These are phyloP conservation scores for Oleoguttula mirabilis DNA, from an alignment of 495 filamentous ascomycete genomes.

Conservation along the genomic window DNA sequence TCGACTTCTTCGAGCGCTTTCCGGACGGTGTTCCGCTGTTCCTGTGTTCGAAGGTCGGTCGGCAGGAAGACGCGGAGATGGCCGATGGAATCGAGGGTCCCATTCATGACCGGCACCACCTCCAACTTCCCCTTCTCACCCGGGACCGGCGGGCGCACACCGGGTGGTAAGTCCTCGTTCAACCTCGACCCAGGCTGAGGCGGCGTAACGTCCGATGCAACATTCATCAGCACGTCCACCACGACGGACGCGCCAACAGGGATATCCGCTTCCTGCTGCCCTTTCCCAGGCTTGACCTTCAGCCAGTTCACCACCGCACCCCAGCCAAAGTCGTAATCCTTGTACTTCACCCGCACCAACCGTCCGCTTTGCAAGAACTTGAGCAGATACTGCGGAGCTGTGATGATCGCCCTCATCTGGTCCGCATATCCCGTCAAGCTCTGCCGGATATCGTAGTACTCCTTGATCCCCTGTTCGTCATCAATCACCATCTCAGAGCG, in stretches of 20 bases:
- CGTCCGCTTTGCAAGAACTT: conserved; percentile 72
- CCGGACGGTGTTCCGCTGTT: conserved; percentile 52
- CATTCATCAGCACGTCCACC: conserved; percentile 67
- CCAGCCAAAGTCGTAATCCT: conserved; percentile 81
- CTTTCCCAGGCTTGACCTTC: conserved; percentile 46
- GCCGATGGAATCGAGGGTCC: conserved; percentile 64
- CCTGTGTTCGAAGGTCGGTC: conserved; percentile 49
- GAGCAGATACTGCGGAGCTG: conserved; percentile 72
- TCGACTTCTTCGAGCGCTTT: conserved; percentile 62
- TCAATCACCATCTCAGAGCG: conserved; percentile 58
- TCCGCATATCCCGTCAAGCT: conserved; percentile 69
- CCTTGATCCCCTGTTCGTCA: conserved; percentile 76
- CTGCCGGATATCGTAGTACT: conserved; percentile 79
- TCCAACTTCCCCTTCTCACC: conserved; percentile 67
- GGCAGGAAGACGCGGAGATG: conserved; percentile 70
- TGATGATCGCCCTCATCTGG: conserved; percentile 78
- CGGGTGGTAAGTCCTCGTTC: conserved; percentile 48
- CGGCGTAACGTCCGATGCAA: conserved; percentile 46
- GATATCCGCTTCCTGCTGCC: conserved; percentile 49
- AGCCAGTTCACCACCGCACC: conserved; percentile 66
- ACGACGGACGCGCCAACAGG: conserved; percentile 61
- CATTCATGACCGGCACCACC: conserved; percentile 75
- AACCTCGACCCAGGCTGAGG: conserved; percentile 37
- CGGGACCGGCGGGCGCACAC: conserved; percentile 48
- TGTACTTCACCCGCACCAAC: conserved; percentile 67